Base-by-base conservation (phyloP, 257 asterid species). In the Striga asiatica region DNA sequence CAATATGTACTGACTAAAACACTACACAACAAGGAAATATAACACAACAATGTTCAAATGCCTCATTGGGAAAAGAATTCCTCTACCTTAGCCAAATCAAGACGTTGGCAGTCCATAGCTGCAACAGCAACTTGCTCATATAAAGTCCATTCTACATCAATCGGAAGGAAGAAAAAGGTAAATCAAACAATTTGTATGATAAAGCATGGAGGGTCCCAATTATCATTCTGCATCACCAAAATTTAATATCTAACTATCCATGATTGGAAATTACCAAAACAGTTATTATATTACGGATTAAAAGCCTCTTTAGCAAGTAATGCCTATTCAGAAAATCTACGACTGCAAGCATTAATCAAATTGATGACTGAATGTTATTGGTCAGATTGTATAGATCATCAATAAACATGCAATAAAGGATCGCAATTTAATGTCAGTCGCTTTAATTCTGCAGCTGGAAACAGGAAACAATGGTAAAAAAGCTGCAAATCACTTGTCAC, bases 61-160 rank as follows among this genome's bases (percentile, higher is more conserved):
- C n/a, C 19, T 31, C 17, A 27, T 37, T 13, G 46, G 10, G 42
- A 38, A 60, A 62, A 46, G 39, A 51, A 61, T 53, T 50, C n/a
- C 27, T 49, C 25, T 66, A 88, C 99, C 97, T 92, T 85, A 28
- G 97, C 93, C 69, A 79, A 74, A 73, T 92, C 99, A 74, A 81
- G 85, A 76, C 71, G 79, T 60, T 82, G 94, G 75, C 95, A 84
- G 75, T 92, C 97, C 99, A 92, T 78, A 60, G 99, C 97, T 28
- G 94, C 99, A 76, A 82, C 50, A 57, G 94, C 85, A 39, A 92
- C 97, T 87, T 84, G 95, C 74, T 92, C 95, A 50, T 81, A 81
- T 31, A 92, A 71, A 14, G 97, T 92, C 99, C 99, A 92, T 64
- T 88, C 99, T 88, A 64, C 81, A 92, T 56, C 59, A 63, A 32